Conservation (phyloP, 1,139 yeast genomes). For the Schwanniomyces etchellsii region DNA sequence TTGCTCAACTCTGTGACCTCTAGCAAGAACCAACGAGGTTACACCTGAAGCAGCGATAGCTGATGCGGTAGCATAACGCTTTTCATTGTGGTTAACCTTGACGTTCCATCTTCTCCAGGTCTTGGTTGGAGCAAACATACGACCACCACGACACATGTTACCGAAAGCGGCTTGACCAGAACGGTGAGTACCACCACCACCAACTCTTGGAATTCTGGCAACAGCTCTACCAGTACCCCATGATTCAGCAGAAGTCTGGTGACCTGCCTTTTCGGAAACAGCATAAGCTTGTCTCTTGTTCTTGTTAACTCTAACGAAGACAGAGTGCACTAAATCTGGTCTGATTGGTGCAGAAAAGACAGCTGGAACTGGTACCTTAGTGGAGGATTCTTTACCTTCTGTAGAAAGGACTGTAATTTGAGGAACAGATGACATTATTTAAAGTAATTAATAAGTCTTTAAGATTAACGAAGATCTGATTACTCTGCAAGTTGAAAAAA, state of each 20-base stretch:
- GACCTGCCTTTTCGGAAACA: conserved; percentile 98
- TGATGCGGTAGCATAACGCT: conserved; percentile 99
- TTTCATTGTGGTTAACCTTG: conserved; percentile 99
- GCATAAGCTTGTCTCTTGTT: conserved; percentile 99
- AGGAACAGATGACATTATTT: conserved; percentile 76
- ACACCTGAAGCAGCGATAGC: conserved; percentile 99
- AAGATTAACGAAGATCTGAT: conserved; percentile 20
- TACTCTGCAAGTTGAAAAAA: conserved; percentile 7
- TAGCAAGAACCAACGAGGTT: conserved; percentile 96
- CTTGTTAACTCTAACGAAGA: conserved; percentile 97
- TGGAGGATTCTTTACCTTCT: conserved; percentile 80
- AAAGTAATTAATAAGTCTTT: too few species aligned
- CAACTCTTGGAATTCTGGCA: conserved; percentile 99
- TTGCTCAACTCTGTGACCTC: conserved; percentile 99
- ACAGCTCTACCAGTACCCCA: conserved; percentile 99
- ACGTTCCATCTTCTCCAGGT: conserved; percentile 99
- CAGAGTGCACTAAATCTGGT: conserved; percentile 98
- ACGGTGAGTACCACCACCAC: conserved; percentile 99
- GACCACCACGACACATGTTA: conserved; percentile 99
- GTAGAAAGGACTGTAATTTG: conserved; percentile 93
- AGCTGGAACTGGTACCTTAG: conserved; percentile 93
- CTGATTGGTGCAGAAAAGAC: conserved; percentile 99
- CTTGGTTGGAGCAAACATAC: conserved; percentile 99
- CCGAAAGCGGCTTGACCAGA: conserved; percentile 99
- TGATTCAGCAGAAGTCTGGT: conserved; percentile 99